Evolutionary conservation across 2,329 filamentous ascomycete species (phyloP), one percentile per base, ranked within the genome.

Genomic region (Niveomyces coronatus): DNA sequence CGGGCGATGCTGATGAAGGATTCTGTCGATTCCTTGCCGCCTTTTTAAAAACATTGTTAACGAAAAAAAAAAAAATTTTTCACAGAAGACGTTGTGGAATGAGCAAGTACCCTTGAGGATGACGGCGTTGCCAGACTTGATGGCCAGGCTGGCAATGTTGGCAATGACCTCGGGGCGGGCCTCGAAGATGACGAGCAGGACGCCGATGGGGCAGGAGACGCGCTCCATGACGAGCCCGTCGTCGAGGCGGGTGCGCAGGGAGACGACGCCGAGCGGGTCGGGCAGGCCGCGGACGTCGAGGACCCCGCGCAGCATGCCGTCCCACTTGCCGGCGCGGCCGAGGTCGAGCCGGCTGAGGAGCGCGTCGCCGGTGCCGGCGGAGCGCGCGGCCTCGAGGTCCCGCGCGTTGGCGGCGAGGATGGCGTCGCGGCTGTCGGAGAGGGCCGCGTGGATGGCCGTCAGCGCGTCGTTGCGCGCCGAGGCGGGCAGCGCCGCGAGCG

Each of bases 171-270:
- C 91, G 6, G 91, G 91, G 7, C 91, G 82, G 24, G 91, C 91
- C 64, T 98, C 91, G 55, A 98, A 98, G 54, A 98, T 96, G 62
- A 98, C 91, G 48, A 98, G 74, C 29, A 98, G 75, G n/a, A 96
- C 88, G 43, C 91, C 91, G 49, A 98, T 96, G 5, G 91, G 91
- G 56, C 86, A 94, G 28, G 85, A 87, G 32, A 94, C 83, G 45
- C 88, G 79, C 56, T 94, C 86, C 43, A 98, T 72, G 37, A 81
- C 71, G 37, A 98, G 72, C 37, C 80, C 82, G 49, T 95, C 83
- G 58, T 96, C 91, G 9, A 98, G 73, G 41, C 80, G 74, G 31
- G 87, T 96, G 45, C 82, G 78, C 53, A 94, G 68, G 28, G 85
- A 88, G 38, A 91, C 71, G 55, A 82, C 82, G 52, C 89, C 89